These are phyloP conservation scores for Raffaelea ambrosiae DNA, from an alignment of 2,329 filamentous ascomycete genomes.

Conservation along the genomic window DNA sequence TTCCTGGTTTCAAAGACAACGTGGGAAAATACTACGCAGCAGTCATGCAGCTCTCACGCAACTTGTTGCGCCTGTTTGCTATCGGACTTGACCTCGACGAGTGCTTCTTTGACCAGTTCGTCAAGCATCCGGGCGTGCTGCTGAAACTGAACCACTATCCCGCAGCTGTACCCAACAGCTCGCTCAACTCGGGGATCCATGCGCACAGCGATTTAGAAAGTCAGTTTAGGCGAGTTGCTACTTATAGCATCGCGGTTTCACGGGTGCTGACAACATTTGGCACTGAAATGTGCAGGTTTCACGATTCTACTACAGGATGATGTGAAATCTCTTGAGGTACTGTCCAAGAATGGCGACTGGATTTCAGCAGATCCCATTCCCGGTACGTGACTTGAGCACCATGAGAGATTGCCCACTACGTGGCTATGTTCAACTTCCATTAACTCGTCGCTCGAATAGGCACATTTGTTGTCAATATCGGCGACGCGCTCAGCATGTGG, in stretches of 20 bases:
- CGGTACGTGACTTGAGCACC: too few species aligned
- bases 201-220: not conserved
- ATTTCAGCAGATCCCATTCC: not conserved
- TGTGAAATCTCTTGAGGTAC: not conserved
- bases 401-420: too few species aligned
- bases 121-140: not conserved
- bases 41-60: not conserved
- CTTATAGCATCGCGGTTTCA: too few species aligned
- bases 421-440: not conserved
- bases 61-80: not conserved
- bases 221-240: too few species aligned
- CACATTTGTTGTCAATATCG: slow-evolving; percentile 67
- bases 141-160: not conserved
- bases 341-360: not conserved
- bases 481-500: slow-evolving; percentile 77
- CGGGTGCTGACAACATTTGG: too few species aligned
- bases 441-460: slow-evolving; percentile 3
- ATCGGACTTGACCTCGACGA: not conserved
- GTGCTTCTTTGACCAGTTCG: not conserved
- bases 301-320: not conserved
- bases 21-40: not conserved
- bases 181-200: not conserved
- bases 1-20: not conserved
- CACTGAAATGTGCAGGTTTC: not conserved
- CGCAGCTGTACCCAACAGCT: not conserved